A percentile compares a stretch with the other conserved stretches of the same genome.
phyloP scores from a whole-genome alignment of 192 early-diverging fungal genomes.

The Coemansia interrupta region DNA sequence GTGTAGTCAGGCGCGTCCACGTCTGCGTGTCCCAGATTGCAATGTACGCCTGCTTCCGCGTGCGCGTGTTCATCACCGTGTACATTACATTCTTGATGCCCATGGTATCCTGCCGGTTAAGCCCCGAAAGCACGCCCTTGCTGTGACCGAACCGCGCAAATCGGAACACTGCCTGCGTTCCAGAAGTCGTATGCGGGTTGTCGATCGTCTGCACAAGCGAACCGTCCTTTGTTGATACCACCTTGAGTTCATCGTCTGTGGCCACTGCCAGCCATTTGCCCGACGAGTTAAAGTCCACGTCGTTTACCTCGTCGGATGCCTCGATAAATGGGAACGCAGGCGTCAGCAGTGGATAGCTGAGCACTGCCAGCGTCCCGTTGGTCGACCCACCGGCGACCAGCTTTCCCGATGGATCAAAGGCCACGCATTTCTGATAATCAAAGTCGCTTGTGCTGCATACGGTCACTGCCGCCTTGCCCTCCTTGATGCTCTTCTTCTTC shows the following conservation, averaged over 20 bases:
- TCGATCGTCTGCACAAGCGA: conserved; percentile 34
- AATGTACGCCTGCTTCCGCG: conserved; percentile 44
- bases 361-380: conserved; percentile 43
- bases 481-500: conserved; percentile 32
- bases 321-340: conserved; percentile 41
- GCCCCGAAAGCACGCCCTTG: neutral
- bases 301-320: conserved; percentile 39
- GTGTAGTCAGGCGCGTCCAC: conserved; percentile 26
- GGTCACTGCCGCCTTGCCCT: conserved; percentile 22
- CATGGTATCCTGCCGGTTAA: neutral
- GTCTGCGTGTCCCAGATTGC: conserved; percentile 31
- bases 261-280: conserved; percentile 37
- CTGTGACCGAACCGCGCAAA: conserved; percentile 34
- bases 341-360: conserved; percentile 30
- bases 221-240: conserved; percentile 21
- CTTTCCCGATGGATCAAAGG: conserved; percentile 27
- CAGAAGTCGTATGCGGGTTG: conserved; percentile 30
- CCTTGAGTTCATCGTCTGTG: conserved; percentile 34
- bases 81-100: conserved; percentile 25
- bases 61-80: conserved; percentile 47
- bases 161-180: conserved; percentile 31
- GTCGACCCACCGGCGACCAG: conserved; percentile 43
- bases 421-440: conserved; percentile 44
- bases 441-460: conserved; percentile 34
- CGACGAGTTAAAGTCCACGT: conserved; percentile 31